phyloP scores from a whole-genome alignment of 1,139 yeast genomes.

The Pichia sp. region DNA sequence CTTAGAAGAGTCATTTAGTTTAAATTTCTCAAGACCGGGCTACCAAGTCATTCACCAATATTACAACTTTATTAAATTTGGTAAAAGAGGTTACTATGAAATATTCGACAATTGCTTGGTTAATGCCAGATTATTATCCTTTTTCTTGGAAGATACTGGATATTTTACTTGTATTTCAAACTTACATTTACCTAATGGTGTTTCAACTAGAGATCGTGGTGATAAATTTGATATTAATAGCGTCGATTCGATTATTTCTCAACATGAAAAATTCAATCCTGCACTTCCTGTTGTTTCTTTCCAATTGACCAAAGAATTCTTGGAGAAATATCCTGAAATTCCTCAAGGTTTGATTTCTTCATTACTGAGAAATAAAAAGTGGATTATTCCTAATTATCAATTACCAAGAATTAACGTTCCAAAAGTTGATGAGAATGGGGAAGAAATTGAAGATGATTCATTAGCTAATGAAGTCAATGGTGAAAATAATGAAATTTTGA shows the following conservation, averaged over 20 bases:
- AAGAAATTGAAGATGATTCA: slow-evolving; percentile 8
- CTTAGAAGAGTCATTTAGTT: slow-evolving; percentile 74
- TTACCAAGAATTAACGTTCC: slow-evolving; percentile 41
- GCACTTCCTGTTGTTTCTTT: slow-evolving; percentile 92
- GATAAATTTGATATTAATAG: slow-evolving; percentile 3
- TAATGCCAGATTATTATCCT: slow-evolving; percentile 64
- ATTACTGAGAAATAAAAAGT: slow-evolving; percentile 71
- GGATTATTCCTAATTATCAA: slow-evolving; percentile 86
- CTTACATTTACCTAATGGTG: slow-evolving; percentile 53
- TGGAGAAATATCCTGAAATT: slow-evolving; percentile 59
- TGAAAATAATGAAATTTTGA: slow-evolving; percentile 54
- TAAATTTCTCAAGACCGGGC: slow-evolving; percentile 90
- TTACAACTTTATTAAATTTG: slow-evolving; percentile 65
- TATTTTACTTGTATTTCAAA: slow-evolving; percentile 71
- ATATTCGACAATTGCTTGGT: slow-evolving; percentile 55
- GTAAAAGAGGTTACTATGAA: slow-evolving; percentile 59
- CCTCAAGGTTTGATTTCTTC: slow-evolving; percentile 79
- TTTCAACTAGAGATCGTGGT: slow-evolving; percentile 16
- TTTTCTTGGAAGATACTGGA: slow-evolving; percentile 54
- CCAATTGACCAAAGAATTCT: slow-evolving; percentile 54
- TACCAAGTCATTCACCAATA: slow-evolving; percentile 86
- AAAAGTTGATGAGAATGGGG: slow-evolving; percentile 7
- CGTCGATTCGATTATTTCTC: slow-evolving; percentile 18
- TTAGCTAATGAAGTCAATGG: slow-evolving; percentile 22
- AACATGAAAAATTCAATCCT: slow-evolving; percentile 44